Evolutionary conservation across 139 green algal genomes (phyloP).

Genomic region (Limnomonas spitsbergensis): DNA sequence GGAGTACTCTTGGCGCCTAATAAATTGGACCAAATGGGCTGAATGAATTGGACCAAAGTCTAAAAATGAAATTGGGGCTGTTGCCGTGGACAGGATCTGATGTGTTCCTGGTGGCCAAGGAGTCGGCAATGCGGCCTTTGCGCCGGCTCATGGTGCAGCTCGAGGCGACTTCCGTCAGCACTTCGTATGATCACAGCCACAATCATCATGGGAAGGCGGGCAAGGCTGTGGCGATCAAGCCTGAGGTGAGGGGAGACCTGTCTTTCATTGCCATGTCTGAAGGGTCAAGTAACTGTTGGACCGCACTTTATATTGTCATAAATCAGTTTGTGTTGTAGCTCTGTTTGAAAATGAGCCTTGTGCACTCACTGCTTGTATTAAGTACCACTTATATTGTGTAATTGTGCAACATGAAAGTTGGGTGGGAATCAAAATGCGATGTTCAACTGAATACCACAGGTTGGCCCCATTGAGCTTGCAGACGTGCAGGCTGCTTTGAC

Average conservation of each 20-base stretch:
- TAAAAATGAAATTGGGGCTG: too few relatives aligned
- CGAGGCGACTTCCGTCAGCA: constrained; percentile 28
- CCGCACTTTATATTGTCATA: not conserved
- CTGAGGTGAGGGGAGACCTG: not conserved
- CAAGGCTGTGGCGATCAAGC: not conserved
- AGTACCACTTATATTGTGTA: not conserved
- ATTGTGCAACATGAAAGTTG: too few relatives aligned
- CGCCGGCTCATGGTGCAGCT: constrained; percentile 48
- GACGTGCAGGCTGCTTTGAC: constrained; percentile 53
- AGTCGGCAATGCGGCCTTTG: constrained; percentile 64
- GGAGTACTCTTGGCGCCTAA: too few relatives aligned
- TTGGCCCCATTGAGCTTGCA: constrained; percentile 42
- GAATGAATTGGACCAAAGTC: too few relatives aligned
- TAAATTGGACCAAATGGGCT: too few relatives aligned
- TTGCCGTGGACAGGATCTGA: constrained; percentile 50
- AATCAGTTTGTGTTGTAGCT: not conserved
- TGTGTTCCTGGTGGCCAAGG: constrained; percentile 54
- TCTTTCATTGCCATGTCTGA: constrained; percentile 3
- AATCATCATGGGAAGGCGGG: not conserved
- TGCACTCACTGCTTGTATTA: not conserved
- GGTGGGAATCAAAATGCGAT: not conserved
- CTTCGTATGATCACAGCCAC: not conserved
- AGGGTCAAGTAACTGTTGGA: not conserved
- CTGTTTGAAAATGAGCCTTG: not conserved
- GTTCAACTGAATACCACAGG: constrained; percentile 13